A percentile compares a stretch with the other conserved stretches of the same genome.
Evolutionary conservation across 345 rosid species (phyloP).

Genomic region (Diplotaxis tenuifolia): DNA sequence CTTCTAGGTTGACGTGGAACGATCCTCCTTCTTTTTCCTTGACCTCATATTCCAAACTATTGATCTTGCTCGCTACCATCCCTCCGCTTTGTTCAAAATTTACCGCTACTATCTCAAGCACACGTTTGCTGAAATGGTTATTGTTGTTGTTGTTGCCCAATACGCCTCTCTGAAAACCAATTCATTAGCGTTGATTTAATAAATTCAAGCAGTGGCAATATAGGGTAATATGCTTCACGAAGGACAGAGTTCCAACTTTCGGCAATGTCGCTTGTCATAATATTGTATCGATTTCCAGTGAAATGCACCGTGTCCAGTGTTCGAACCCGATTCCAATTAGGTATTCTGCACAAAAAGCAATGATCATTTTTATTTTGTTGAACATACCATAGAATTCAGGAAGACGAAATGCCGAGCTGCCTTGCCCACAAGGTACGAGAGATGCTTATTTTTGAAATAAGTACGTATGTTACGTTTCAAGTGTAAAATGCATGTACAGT

Average conservation of each 20-base stretch:
- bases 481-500: too few species aligned
- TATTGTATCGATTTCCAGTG: background rate
- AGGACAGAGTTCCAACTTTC: background rate
- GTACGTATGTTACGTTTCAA: too few species aligned
- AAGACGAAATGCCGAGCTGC: too few species aligned
- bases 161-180: background rate
- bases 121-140: background rate
- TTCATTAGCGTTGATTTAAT: background rate
- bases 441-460: too few species aligned
- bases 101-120: background rate
- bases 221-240: background rate
- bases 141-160: background rate
- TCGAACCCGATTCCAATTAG: too few species aligned
- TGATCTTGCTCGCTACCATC: background rate
- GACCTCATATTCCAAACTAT: background rate
- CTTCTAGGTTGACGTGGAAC: background rate
- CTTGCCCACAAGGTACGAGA: too few species aligned
- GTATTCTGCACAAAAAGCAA: too few species aligned
- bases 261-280: background rate
- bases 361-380: too few species aligned
- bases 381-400: too few species aligned
- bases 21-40: background rate
- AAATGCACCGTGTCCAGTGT: too few species aligned
- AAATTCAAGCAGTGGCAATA: background rate
- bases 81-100: background rate